phyloP scores from a whole-genome alignment of 352 stramenopile genomes.

The Phytophthora idaei region DNA sequence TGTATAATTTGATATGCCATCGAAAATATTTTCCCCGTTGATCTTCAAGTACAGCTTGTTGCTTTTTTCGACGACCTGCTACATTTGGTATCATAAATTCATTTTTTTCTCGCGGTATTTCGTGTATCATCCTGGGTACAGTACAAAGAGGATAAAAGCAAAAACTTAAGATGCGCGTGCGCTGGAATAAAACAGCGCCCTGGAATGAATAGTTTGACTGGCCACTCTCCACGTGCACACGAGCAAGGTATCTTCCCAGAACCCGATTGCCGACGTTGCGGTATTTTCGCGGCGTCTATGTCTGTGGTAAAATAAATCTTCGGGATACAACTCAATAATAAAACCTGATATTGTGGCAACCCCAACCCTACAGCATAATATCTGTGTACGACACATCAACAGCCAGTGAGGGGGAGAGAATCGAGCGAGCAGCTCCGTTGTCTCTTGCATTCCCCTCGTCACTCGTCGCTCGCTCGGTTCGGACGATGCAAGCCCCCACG shows the following conservation, averaged over 20 bases:
- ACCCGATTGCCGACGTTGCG: background rate
- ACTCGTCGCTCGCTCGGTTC: constrained; percentile 22
- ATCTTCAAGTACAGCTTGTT: background rate
- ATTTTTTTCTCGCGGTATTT: no score
- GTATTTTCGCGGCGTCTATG: constrained; percentile 23
- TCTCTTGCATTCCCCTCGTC: constrained; percentile 25
- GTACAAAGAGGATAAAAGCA: no score
- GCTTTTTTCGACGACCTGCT: background rate
- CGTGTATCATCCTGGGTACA: constrained; percentile 1
- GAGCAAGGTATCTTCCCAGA: no score
- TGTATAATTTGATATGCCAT: background rate
- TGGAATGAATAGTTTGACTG: no score
- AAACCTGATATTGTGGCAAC: constrained; percentile 12
- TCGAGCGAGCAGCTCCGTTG: constrained; percentile 37
- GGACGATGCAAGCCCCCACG: constrained; percentile 43
- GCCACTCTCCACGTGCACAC: no score
- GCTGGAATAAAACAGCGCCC: no score
- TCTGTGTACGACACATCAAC: constrained; percentile 35
- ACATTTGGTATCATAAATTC: background rate
- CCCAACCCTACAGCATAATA: constrained; percentile 2
- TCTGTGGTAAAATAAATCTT: constrained; percentile 20
- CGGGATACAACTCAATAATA: background rate
- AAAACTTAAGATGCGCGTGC: no score
- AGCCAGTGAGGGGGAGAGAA: constrained; percentile 33
- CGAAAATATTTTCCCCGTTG: background rate